Conservation (phyloP, 1,284 basidiomycete species). For the Trametes polyzona region DNA sequence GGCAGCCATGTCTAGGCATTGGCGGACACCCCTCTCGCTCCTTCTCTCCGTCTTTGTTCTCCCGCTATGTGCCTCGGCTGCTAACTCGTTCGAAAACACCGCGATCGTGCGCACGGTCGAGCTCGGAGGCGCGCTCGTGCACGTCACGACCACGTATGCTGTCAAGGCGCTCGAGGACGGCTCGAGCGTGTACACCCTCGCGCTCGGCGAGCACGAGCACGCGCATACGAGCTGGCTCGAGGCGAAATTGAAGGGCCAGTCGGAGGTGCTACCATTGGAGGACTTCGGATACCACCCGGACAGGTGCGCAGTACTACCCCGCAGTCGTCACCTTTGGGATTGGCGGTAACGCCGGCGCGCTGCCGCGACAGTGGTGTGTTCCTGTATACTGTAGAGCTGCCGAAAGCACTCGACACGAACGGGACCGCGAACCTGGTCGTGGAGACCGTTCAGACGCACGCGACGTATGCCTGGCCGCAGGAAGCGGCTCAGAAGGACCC, state of each 20-base stretch:
- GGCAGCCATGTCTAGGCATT: constrained; percentile 36
- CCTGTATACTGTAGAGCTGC: constrained; percentile 46
- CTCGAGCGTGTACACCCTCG: constrained; percentile 70
- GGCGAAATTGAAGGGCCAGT: constrained; percentile 75
- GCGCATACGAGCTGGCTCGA: constrained; percentile 79
- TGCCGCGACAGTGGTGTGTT: constrained; percentile 39
- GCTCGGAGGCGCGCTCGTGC: constrained; percentile 84
- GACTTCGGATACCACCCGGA: constrained; percentile 53
- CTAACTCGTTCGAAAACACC: constrained; percentile 79
- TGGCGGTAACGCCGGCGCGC: neutral
- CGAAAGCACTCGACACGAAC: constrained; percentile 52
- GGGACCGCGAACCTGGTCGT: constrained; percentile 76
- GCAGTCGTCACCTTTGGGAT: neutral
- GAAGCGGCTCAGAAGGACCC: constrained; percentile 78
- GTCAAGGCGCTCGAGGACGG: constrained; percentile 72
- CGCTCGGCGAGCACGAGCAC: constrained; percentile 67
- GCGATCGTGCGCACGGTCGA: constrained; percentile 86
- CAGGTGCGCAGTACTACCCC: constrained; percentile 45
- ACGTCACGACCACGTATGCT: constrained; percentile 87
- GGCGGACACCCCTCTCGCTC: constrained; percentile 35
- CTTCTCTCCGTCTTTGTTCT: constrained; percentile 31
- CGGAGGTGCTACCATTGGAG: constrained; percentile 56
- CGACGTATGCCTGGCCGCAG: constrained; percentile 76
- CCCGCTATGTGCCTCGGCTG: constrained; percentile 39
- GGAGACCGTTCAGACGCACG: constrained; percentile 76